Evolutionary conservation across 768 basidiomycete species (phyloP), one percentile per base, ranked within the genome.

Genomic region (Termitomyces sp.): DNA sequence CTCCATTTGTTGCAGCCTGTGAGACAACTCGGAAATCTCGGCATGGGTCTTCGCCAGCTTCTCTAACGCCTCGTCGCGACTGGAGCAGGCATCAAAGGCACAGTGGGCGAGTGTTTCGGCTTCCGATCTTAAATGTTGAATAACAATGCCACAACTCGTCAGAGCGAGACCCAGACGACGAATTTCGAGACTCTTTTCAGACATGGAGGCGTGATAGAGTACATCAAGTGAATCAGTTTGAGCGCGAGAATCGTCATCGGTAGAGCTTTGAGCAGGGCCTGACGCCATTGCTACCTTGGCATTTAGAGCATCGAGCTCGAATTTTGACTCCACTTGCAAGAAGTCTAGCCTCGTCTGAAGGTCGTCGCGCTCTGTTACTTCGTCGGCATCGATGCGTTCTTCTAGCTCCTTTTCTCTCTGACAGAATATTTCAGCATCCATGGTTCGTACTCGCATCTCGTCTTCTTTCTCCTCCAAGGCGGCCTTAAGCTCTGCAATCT

Each of bases 361-460:
- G 49, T 71, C 74, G 61, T 91, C 86, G 5, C 89, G 79, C 64
- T 92, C 88, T 4, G 70, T 87, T 5, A 81, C 83, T 50, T 85
- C 85, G 61, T 91, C 88, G 65, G 88, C 87, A 47, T 91, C 88
- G 32, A 91, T 83, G 62, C 89, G 77, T 69, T 79, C 77, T 68
- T 86, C 61, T 32, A 91, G 66, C 56, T 84, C 84, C 28, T 80
- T 78, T 67, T 91, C 89, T 53, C 89, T 55, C 28, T 74, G 59
- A 74, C 74, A 23, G 71, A 74, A 30, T 77, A 70, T 2, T 74
- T 82, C 26, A 71, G 69, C 35, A 77, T 74, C 35, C 69, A 74
- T 65, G 67, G 74, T 47, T 83, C 56, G 46, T 74, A 38, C 78
- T 20, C 70, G 71, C 10, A 90, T 63, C 61, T 91, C 89, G 43